These are phyloP conservation scores for Telopea speciosissima DNA, from an alignment of 177 flowering plant genomes.

Conservation along the genomic window DNA sequence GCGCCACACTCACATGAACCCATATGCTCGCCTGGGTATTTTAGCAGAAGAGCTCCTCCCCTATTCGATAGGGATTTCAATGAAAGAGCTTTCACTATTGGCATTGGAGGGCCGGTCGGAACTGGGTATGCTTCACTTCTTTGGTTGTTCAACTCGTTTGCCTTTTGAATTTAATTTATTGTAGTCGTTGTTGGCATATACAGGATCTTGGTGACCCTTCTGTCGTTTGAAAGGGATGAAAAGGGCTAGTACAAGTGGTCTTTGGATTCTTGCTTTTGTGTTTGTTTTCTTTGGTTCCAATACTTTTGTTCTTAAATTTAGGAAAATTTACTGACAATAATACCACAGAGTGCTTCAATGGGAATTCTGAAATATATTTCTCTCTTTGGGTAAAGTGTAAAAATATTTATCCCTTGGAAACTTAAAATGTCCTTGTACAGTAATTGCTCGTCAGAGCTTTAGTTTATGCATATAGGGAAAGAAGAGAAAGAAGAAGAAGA, in stretches of 20 bases:
- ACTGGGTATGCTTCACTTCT: slow-evolving; percentile 54
- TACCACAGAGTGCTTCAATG: background rate
- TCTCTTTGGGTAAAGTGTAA: background rate
- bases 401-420: no score
- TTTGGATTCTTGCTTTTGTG: background rate
- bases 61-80: slow-evolving; percentile 53
- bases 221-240: background rate
- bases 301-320: background rate
- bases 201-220: background rate
- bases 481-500: no score
- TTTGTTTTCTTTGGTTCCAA: background rate
- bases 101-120: slow-evolving; percentile 94
- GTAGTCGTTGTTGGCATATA: background rate
- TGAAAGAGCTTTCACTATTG: slow-evolving; percentile 81
- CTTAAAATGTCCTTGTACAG: background rate
- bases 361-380: background rate
- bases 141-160: background rate
- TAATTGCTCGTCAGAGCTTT: background rate
- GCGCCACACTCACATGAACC: slow-evolving; percentile 94
- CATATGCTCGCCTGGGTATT: slow-evolving; percentile 82
- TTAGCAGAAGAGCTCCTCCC: slow-evolving; percentile 68
- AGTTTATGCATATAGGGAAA: background rate
- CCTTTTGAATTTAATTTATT: background rate
- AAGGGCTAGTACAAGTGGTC: background rate
- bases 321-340: background rate